Evolutionary conservation across 768 basidiomycete species (phyloP).

Genomic region (Leccinum fibrillosum): DNA sequence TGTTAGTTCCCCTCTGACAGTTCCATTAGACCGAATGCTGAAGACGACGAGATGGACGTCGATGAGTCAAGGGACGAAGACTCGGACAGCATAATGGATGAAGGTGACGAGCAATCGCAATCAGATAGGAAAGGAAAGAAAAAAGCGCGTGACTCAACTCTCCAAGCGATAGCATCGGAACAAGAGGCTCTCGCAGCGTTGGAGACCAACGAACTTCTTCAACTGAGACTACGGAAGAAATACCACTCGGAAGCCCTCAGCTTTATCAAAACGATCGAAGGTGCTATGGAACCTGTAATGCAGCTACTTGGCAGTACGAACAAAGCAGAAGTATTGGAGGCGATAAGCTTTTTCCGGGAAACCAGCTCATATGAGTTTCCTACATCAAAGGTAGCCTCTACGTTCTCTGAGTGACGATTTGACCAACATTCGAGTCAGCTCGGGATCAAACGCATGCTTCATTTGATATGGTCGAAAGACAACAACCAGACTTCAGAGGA

Average conservation of each 20-base stretch:
- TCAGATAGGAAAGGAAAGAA: slow-evolving; percentile 43
- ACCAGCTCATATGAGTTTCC: slow-evolving; percentile 79
- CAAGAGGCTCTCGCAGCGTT: slow-evolving; percentile 69
- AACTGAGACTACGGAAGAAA: slow-evolving; percentile 72
- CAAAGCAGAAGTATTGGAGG: slow-evolving; percentile 79
- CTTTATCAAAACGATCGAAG: slow-evolving; percentile 73
- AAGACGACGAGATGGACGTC: slow-evolving; percentile 55
- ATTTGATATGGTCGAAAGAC: slow-evolving; percentile 96
- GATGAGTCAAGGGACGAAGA: slow-evolving; percentile 41
- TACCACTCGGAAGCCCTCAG: slow-evolving; percentile 82
- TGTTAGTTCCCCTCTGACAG: slow-evolving; percentile 9
- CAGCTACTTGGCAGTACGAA: slow-evolving; percentile 83
- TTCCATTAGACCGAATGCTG: slow-evolving; percentile 16
- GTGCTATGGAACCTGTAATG: slow-evolving; percentile 66
- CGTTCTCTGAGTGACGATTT: background rate
- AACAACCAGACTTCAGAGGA: slow-evolving; percentile 77
- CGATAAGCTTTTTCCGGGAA: slow-evolving; percentile 87
- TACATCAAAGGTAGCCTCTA: slow-evolving; percentile 58
- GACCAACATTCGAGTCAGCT: slow-evolving; percentile 39
- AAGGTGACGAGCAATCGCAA: slow-evolving; percentile 33
- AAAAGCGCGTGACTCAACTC: slow-evolving; percentile 63
- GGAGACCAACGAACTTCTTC: slow-evolving; percentile 61
- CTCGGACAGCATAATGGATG: slow-evolving; percentile 36
- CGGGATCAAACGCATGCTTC: slow-evolving; percentile 95
- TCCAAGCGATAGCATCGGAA: slow-evolving; percentile 55